These are phyloP conservation scores for Calonectria hongkongensis DNA, from an alignment of 2,329 filamentous ascomycete genomes.

Conservation along the genomic window DNA sequence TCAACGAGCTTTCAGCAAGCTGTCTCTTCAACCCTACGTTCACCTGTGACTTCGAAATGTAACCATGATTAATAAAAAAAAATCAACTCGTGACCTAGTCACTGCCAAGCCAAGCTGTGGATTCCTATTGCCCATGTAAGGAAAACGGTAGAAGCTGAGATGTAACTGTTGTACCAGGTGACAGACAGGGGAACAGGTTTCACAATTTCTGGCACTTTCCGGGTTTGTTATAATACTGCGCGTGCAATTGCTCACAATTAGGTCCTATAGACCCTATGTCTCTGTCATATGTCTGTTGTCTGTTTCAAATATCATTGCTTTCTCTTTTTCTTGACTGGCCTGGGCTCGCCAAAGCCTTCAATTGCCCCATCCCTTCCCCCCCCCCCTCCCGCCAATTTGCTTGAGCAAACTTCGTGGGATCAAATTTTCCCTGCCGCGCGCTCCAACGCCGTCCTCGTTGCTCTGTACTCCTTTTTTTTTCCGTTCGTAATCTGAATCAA, in stretches of 20 bases:
- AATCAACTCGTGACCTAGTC: too few species aligned
- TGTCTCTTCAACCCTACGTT: too few species aligned
- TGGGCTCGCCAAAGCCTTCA: neutral
- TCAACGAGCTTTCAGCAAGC: constrained; percentile 39
- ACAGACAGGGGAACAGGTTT: neutral
- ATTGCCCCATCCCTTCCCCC: neutral
- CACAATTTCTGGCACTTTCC: neutral
- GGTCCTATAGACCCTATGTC: constrained; percentile 30
- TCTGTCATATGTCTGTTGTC: constrained; percentile 14
- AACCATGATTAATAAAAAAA: neutral
- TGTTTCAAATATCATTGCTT: constrained; percentile 2
- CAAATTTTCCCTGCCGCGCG: constrained; percentile 5
- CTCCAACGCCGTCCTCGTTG: constrained; percentile 2
- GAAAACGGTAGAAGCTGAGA: too few species aligned
- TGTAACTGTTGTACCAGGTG: too few species aligned
- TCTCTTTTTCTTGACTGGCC: constrained; percentile 7
- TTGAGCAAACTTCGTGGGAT: neutral
- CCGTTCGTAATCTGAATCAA: neutral
- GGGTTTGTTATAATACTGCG: neutral
- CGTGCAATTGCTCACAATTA: constrained; percentile 34
- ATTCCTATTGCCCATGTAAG: too few species aligned
- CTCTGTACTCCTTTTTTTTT: neutral
- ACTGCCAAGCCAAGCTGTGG: too few species aligned
- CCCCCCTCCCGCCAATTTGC: neutral
- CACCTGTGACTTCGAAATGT: neutral